phyloP scores from a whole-genome alignment of 257 asterid genomes.

The Capsicum rhomboideum region DNA sequence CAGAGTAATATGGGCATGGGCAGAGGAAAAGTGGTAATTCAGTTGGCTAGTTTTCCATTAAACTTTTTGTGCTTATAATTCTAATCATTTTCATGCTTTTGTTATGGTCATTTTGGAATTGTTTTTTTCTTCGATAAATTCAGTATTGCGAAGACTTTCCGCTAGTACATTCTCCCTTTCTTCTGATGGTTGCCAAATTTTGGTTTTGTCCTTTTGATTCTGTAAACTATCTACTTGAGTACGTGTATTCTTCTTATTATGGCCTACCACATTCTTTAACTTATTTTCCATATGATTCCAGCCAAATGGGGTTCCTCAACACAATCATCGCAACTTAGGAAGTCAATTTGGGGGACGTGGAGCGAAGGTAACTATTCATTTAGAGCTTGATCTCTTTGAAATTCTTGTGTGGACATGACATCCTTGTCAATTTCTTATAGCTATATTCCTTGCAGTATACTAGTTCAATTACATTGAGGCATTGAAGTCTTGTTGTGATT shows the following conservation, averaged over 20 bases:
- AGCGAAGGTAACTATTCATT: not conserved
- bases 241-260: not conserved
- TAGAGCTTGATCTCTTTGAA: not conserved
- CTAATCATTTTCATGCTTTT: not conserved
- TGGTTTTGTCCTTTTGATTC: not conserved
- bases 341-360: not conserved
- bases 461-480: not conserved
- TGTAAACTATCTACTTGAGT: not conserved
- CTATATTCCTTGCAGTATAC: not conserved
- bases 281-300: not conserved
- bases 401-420: not conserved
- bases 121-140: not conserved
- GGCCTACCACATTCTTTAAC: not conserved
- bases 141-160: not conserved
- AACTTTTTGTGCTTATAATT: not conserved
- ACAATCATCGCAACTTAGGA: not conserved
- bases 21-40: conserved; percentile 6
- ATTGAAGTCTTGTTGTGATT: not conserved
- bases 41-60: not conserved
- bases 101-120: not conserved
- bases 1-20: not conserved
- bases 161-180: not conserved
- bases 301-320: not conserved
- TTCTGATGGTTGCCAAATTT: not conserved
- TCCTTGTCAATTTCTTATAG: not conserved